Evolutionary conservation across 106 monocot species (phyloP).

Genomic region (Chionographis japonica): DNA sequence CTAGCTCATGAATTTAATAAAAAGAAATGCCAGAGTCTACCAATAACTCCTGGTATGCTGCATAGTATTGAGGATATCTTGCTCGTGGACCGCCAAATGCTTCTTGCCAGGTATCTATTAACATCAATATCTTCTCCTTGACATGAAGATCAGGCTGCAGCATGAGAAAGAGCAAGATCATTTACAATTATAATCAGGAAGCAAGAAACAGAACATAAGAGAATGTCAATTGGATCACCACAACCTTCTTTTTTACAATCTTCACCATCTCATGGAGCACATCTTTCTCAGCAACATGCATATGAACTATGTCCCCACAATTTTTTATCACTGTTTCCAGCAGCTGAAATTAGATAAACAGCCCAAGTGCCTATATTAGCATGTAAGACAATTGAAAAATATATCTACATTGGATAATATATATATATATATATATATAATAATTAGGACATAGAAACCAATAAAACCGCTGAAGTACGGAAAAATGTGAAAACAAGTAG

Average conservation of each 20-base stretch:
- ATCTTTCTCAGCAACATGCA: slow-evolving; percentile 74
- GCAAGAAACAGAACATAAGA: background rate
- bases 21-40: slow-evolving; percentile 29
- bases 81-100: slow-evolving; percentile 80
- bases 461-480: too few species aligned
- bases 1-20: too few species aligned
- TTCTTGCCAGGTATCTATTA: slow-evolving; percentile 95
- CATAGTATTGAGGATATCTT: slow-evolving; percentile 86
- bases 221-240: background rate
- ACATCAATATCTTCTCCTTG: slow-evolving; percentile 71
- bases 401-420: too few species aligned
- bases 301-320: slow-evolving; percentile 78
- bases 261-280: slow-evolving; percentile 76
- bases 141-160: slow-evolving; percentile 76
- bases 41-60: slow-evolving; percentile 72
- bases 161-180: background rate
- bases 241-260: slow-evolving; percentile 94
- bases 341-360: slow-evolving; percentile 43
- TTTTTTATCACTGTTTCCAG: slow-evolving; percentile 80
- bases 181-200: too few species aligned
- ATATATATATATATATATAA: too few species aligned
- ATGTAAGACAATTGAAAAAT: too few species aligned
- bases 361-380: too few species aligned
- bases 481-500: too few species aligned
- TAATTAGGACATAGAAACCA: too few species aligned